Conservation (phyloP, 2,329 filamentous ascomycete genomes). For the Scedosporium aurantiacum region DNA sequence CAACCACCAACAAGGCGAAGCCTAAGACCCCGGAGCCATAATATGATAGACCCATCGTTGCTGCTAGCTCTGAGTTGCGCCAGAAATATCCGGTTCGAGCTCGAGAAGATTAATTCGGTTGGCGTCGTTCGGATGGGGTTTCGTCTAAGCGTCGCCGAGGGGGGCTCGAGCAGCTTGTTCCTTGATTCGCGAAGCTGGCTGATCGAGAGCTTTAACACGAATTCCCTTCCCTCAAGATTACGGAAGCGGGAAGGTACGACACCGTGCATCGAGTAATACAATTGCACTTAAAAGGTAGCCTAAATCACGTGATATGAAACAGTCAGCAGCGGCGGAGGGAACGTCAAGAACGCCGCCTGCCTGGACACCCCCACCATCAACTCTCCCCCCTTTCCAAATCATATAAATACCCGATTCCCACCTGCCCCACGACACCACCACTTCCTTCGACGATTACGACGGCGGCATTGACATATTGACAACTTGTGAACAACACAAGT, state of each 20-base stretch:
- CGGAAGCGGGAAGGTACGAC: not conserved
- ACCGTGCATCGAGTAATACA: not conserved
- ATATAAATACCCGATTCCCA: conserved; percentile 15
- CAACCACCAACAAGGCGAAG: conserved; percentile 60
- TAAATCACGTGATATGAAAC: not conserved
- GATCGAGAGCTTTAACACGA: not conserved
- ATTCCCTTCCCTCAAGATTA: conserved; percentile 1
- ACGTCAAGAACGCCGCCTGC: not conserved
- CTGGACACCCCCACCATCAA: conserved; percentile 1
- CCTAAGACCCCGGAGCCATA: conserved; percentile 61
- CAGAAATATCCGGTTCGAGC: not conserved
- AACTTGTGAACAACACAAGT: not conserved
- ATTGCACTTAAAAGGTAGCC: not conserved
- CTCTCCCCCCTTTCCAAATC: conserved; percentile 9
- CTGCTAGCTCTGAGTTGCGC: conserved; percentile 9
- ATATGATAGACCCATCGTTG: conserved; percentile 56
- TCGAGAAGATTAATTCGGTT: not conserved
- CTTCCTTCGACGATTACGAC: conserved; percentile 7
- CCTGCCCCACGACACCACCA: not conserved
- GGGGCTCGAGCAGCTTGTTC: not conserved
- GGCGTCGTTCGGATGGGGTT: not conserved
- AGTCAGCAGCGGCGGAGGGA: not conserved
- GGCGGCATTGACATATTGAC: not conserved
- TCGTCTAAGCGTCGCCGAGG: not conserved
- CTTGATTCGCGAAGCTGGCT: not conserved